Conservation (phyloP, 2,329 filamentous ascomycete genomes). For the Penicillium glabrum region DNA sequence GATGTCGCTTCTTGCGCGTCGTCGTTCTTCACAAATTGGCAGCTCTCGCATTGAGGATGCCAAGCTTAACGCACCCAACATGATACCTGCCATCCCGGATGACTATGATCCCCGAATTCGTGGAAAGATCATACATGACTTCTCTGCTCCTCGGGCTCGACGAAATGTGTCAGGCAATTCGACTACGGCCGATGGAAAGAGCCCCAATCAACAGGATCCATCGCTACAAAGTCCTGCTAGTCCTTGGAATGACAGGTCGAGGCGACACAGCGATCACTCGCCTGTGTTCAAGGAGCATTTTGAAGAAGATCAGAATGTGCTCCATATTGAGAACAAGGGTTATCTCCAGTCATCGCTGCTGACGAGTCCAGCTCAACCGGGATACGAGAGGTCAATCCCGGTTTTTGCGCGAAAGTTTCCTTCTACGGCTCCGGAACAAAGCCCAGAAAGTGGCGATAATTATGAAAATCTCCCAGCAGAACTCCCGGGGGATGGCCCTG, state of each 20-base stretch:
- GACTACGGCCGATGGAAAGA: conserved; percentile 13
- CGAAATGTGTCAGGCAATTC: conserved; percentile 32
- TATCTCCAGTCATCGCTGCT: conserved; percentile 44
- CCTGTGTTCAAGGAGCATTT: conserved; percentile 64
- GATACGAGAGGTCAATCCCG: conserved; percentile 37
- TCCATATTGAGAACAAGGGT: conserved; percentile 44
- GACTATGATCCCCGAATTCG: conserved; percentile 64
- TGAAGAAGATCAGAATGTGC: conserved; percentile 47
- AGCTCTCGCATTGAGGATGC: conserved; percentile 52
- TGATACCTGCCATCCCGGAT: conserved; percentile 55
- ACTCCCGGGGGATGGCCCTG: conserved; percentile 5
- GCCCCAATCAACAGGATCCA: conserved; percentile 13
- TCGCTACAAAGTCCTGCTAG: conserved; percentile 14
- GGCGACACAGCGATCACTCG: conserved; percentile 47
- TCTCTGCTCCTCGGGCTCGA: conserved; percentile 59
- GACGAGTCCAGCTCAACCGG: conserved; percentile 28
- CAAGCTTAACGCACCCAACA: conserved; percentile 49
- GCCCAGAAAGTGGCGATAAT: conserved; percentile 8
- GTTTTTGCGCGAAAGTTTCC: conserved; percentile 48
- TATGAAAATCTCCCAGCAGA: conserved; percentile 2
- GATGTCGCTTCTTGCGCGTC: conserved; percentile 59
- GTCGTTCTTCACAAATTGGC: conserved; percentile 55
- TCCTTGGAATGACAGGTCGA: conserved; percentile 30
- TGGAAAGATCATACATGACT: conserved; percentile 64
- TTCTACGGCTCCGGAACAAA: conserved; percentile 29